phyloP scores from a whole-genome alignment of 2,329 filamentous ascomycete species.

The Capronia americana region DNA sequence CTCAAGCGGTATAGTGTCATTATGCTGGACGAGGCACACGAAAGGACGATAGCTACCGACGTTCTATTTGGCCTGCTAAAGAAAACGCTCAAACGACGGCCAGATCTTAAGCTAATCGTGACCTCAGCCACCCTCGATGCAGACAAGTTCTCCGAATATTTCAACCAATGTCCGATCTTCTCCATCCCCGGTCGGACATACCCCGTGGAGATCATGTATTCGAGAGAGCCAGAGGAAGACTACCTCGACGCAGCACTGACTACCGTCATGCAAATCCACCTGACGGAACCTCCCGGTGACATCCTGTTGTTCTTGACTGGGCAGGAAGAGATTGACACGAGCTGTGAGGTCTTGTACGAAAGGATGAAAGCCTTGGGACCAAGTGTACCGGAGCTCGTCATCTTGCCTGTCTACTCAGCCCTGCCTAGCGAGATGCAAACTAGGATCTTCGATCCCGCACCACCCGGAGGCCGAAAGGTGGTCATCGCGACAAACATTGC shows the following conservation, averaged over 20 bases:
- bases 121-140: conserved; percentile 96
- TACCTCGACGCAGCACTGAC: conserved; percentile 93
- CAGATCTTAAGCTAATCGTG: conserved; percentile 92
- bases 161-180: conserved; percentile 94
- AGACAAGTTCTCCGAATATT: conserved; percentile 96
- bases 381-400: conserved; percentile 86
- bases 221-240: conserved; percentile 90
- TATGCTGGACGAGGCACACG: conserved; percentile 98
- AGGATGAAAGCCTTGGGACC: conserved; percentile 95
- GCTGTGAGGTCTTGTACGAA: conserved; percentile 89
- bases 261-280: conserved; percentile 97
- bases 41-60: conserved; percentile 94
- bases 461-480: conserved; percentile 84
- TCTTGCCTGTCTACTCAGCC: conserved; percentile 94
- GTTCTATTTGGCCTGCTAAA: conserved; percentile 93
- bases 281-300: conserved; percentile 89
- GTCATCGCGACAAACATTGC: conserved; percentile 99
- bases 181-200: conserved; percentile 94
- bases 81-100: conserved; percentile 83
- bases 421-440: conserved; percentile 93
- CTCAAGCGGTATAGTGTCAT: conserved; percentile 91
- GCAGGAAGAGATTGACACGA: conserved; percentile 96
- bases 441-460: conserved; percentile 91
- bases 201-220: conserved; percentile 96
- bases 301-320: conserved; percentile 97